Percentiles rank a stretch among this genome's conserved stretches.
Conservation (phyloP, 2,329 filamentous ascomycete species). For the Diaporthe vexans region DNA sequence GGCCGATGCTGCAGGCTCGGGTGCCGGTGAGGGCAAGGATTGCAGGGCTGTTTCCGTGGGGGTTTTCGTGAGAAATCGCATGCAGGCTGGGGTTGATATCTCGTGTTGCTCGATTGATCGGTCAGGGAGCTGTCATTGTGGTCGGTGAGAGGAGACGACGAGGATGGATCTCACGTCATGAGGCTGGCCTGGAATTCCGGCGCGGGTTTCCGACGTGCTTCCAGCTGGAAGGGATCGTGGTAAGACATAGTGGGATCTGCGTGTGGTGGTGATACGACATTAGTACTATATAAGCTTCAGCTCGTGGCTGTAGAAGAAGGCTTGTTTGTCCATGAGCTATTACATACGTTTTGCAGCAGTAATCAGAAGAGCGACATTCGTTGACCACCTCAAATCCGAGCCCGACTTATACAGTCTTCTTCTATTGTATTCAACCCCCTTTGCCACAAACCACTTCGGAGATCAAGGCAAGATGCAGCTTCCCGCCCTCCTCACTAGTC, state of each 20-base stretch:
- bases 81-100: not conserved
- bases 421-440: no score
- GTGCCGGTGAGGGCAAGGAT: not conserved
- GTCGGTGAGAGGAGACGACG: conserved; percentile 4
- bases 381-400: not conserved
- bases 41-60: no score
- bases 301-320: conserved; percentile 1
- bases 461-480: not conserved
- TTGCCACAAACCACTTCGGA: not conserved
- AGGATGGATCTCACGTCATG: conserved; percentile 23
- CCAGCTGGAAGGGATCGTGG: not conserved
- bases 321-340: not conserved
- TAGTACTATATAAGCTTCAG: conserved; percentile 25
- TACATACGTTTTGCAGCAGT: not conserved
- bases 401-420: no score
- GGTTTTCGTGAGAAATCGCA: not conserved
- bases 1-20: conserved; percentile 17
- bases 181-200: not conserved
- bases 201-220: not conserved
- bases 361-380: no score
- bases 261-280: conserved; percentile 11
- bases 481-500: not conserved
- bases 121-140: not conserved
- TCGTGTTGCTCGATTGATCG: not conserved
- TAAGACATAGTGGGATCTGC: not conserved